Percentiles rank a stretch among this genome's conserved stretches.
Conservation (phyloP, 257 asterid species). For the Oldenlandia corymbosa region DNA sequence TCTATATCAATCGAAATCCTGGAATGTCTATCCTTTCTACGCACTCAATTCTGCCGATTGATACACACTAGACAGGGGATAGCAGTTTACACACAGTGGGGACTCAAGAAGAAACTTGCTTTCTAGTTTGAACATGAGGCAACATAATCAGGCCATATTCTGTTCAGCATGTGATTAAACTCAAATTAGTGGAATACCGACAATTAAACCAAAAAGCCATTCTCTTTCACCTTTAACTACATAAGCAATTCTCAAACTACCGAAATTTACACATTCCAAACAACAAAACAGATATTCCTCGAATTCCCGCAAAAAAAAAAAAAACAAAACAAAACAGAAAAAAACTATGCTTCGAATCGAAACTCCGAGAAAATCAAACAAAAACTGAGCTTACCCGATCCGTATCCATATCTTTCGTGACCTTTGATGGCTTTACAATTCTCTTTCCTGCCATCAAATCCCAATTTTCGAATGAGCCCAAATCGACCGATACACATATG, state of each 20-base stretch:
- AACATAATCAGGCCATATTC: no score
- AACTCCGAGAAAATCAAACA: not conserved
- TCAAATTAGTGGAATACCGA: not conserved
- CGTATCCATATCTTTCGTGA: conserved; percentile 64
- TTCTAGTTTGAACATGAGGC: no score
- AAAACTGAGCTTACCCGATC: conserved; percentile 42
- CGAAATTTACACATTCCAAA: not conserved
- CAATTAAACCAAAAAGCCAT: no score
- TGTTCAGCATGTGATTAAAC: no score
- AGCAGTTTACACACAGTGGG: no score
- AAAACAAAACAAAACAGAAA: no score
- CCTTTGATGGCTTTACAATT: conserved; percentile 61
- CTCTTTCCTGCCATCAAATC: conserved; percentile 52
- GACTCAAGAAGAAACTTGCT: no score
- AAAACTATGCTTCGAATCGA: no score
- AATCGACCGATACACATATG: not conserved
- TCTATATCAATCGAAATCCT: no score
- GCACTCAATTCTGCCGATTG: no score
- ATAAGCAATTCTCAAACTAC: not conserved
- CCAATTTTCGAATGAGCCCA: not conserved
- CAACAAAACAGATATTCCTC: not conserved
- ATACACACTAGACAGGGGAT: no score
- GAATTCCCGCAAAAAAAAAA: not conserved
- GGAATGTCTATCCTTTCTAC: no score
- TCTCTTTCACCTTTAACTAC: not conserved